A percentile compares a stretch with the other conserved stretches of the same genome.
Evolutionary conservation across 768 basidiomycete species (phyloP).

Genomic region (Postia placenta): DNA sequence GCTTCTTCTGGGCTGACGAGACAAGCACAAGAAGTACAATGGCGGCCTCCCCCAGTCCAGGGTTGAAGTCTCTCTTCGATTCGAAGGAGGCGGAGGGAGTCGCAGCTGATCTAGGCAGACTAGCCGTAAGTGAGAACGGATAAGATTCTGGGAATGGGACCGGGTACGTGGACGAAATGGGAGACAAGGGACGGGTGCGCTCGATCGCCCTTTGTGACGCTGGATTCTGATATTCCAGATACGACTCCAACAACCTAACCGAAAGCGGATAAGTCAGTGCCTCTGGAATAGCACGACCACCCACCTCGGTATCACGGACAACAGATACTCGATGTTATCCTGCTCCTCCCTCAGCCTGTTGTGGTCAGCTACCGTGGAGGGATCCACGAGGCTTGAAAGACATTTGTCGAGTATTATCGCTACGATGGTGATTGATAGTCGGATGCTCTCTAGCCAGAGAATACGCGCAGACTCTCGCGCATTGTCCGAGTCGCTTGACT

Average conservation of each 20-base stretch:
- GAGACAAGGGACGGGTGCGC: slow-evolving; percentile 51
- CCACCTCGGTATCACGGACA: slow-evolving; percentile 80
- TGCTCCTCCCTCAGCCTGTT: slow-evolving; percentile 71
- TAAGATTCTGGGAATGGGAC: slow-evolving; percentile 92
- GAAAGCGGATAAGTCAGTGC: slow-evolving; percentile 2
- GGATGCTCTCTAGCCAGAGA: slow-evolving; percentile 82
- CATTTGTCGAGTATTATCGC: slow-evolving; percentile 89
- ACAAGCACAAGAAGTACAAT: slow-evolving; percentile 80
- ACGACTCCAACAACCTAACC: slow-evolving; percentile 85
- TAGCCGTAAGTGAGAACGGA: slow-evolving; percentile 78
- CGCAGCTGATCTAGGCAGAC: slow-evolving; percentile 50
- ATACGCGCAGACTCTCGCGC: slow-evolving; percentile 71
- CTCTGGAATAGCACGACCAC: slow-evolving; percentile 15
- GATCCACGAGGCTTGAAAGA: slow-evolving; percentile 71
- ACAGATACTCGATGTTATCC: slow-evolving; percentile 83
- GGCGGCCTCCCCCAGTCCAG: slow-evolving; percentile 79
- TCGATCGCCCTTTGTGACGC: slow-evolving; percentile 66
- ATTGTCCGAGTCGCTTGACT: slow-evolving; percentile 59
- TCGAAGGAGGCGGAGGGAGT: slow-evolving; percentile 37
- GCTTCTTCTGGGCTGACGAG: slow-evolving; percentile 70
- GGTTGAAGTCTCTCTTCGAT: slow-evolving; percentile 53
- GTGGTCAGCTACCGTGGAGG: slow-evolving; percentile 54
- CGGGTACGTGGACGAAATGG: slow-evolving; percentile 53
- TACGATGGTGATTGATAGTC: slow-evolving; percentile 86
- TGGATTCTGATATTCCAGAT: slow-evolving; percentile 72